Conservation (phyloP, 345 rosid species). For the Geranium rotundifolium region DNA sequence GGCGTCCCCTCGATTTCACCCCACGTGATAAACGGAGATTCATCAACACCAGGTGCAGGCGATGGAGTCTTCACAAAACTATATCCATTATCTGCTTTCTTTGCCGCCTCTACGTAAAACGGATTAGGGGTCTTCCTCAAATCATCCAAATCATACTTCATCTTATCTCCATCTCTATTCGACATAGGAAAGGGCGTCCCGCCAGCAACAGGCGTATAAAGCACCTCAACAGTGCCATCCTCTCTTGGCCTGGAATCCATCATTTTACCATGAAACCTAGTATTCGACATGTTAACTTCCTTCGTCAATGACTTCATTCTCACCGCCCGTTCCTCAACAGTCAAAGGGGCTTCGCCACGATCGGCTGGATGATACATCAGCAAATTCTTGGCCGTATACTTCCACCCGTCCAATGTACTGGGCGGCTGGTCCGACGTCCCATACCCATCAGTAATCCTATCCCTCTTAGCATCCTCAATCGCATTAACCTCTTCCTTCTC, state of each 20-base stretch:
- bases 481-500: conserved; percentile 36
- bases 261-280: conserved; percentile 81
- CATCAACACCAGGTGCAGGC: conserved; percentile 88
- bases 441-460: conserved; percentile 85
- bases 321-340: conserved; percentile 57
- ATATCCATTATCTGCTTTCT: conserved; percentile 77
- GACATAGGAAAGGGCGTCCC: conserved; percentile 56
- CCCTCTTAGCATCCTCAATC: conserved; percentile 51
- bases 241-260: conserved; percentile 77
- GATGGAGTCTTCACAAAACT: conserved; percentile 87
- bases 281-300: conserved; percentile 55
- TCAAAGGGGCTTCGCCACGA: conserved; percentile 74
- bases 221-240: conserved; percentile 70
- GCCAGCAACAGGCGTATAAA: conserved; percentile 71
- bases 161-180: conserved; percentile 58
- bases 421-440: conserved; percentile 93
- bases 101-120: conserved; percentile 65
- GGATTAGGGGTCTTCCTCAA: conserved; percentile 72
- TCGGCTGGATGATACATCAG: conserved; percentile 94
- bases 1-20: conserved; percentile 99
- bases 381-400: conserved; percentile 76
- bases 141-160: conserved; percentile 81
- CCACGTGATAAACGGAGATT: conserved; percentile 92
- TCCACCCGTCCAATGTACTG: conserved; percentile 82
- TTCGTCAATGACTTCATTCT: conserved; percentile 64